Evolutionary conservation across 2,329 filamentous ascomycete genomes (phyloP).

Genomic region (Colletotrichum lini): DNA sequence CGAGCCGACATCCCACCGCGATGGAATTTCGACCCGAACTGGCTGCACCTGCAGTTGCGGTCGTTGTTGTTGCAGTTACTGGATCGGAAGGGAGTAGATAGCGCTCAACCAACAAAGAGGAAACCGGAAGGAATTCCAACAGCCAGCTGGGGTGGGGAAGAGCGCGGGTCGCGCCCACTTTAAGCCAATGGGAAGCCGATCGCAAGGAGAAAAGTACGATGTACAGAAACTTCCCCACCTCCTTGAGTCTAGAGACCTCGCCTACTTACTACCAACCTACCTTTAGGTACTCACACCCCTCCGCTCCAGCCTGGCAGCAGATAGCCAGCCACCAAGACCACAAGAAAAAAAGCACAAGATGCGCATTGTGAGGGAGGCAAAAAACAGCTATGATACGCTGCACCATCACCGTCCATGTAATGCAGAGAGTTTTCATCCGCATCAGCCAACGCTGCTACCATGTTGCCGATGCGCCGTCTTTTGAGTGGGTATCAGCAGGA

Average conservation of each 20-base stretch:
- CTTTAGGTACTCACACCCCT: too few species aligned
- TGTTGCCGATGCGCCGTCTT: slow-evolving; percentile 3
- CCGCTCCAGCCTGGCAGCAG: too few species aligned
- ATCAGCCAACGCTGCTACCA: background rate
- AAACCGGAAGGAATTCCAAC: background rate
- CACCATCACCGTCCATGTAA: slow-evolving; percentile 6
- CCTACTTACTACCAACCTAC: too few species aligned
- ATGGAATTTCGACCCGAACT: slow-evolving; percentile 21
- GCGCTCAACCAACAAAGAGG: background rate
- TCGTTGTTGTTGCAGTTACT: background rate
- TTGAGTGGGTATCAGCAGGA: too few species aligned
- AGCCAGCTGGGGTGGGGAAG: background rate
- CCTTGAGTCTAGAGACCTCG: too few species aligned
- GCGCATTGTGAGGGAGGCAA: too few species aligned
- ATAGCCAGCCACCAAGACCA: too few species aligned
- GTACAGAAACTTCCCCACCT: background rate
- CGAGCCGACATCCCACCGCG: slow-evolving; percentile 18
- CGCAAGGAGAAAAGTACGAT: slow-evolving; percentile 17
- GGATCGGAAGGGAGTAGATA: background rate
- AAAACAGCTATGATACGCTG: slow-evolving; percentile 9
- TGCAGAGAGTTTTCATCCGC: too few species aligned
- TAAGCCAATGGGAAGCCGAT: slow-evolving; percentile 27
- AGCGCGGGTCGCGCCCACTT: background rate
- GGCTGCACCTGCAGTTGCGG: background rate
- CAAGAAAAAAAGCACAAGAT: too few species aligned